Conservation (phyloP, 1,284 basidiomycete species). For the Porodaedalea pini region DNA sequence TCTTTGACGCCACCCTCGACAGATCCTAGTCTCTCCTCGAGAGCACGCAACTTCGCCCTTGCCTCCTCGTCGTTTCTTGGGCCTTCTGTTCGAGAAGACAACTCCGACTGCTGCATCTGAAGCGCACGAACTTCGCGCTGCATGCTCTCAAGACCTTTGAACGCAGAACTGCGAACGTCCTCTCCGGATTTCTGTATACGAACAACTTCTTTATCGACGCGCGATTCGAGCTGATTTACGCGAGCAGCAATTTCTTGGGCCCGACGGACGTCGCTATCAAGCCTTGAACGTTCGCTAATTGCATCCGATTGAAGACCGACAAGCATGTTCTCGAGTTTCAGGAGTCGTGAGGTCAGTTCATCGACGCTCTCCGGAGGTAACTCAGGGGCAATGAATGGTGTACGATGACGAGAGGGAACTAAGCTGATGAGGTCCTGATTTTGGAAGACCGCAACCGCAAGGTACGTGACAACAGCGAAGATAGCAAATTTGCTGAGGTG, state of each 20-base stretch:
- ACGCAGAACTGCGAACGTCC: constrained; percentile 43
- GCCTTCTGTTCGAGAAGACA: constrained; percentile 35
- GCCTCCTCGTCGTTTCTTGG: constrained; percentile 50
- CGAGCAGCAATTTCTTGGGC: constrained; percentile 49
- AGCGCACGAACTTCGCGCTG: constrained; percentile 53
- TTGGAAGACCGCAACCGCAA: not conserved
- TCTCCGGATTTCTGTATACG: constrained; percentile 54
- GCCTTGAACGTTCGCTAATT: constrained; percentile 44
- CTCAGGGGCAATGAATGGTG: constrained; percentile 42
- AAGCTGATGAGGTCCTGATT: not conserved
- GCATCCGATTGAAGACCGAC: constrained; percentile 53
- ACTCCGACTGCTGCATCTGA: constrained; percentile 38
- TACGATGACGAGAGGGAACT: constrained; percentile 7
- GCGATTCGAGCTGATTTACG: constrained; percentile 53
- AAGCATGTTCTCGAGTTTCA: constrained; percentile 59
- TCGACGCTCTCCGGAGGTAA: constrained; percentile 63
- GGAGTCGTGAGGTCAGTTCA: constrained; percentile 66
- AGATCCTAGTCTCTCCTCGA: constrained; percentile 60
- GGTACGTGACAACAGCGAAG: constrained; percentile 23
- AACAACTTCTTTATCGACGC: constrained; percentile 51
- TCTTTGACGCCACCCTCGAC: constrained; percentile 72
- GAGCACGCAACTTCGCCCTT: constrained; percentile 44
- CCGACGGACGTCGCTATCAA: constrained; percentile 47
- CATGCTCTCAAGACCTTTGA: constrained; percentile 45
- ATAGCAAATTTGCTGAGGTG: constrained; percentile 41